A percentile compares a stretch with the other conserved stretches of the same genome.
These are phyloP conservation scores for Aspergillus sp. DNA, from an alignment of 2,329 filamentous ascomycete species.

Conservation along the genomic window DNA sequence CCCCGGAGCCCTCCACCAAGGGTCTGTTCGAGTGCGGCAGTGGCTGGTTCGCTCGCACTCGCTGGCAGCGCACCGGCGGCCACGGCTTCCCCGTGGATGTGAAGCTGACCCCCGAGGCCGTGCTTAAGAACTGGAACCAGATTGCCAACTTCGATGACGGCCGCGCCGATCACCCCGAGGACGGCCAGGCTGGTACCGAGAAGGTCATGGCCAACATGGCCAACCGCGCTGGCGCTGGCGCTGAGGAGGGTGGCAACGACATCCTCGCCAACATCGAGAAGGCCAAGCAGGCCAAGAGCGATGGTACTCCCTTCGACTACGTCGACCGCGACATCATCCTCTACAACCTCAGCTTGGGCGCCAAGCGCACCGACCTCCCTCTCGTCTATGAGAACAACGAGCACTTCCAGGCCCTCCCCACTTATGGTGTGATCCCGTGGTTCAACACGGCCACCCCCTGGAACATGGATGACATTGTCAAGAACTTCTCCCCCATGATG, in stretches of 20 bases:
- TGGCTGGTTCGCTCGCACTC: conserved; percentile 86
- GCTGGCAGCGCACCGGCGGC: conserved; percentile 91
- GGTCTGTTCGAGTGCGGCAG: conserved; percentile 92
- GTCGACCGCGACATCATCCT: conserved; percentile 86
- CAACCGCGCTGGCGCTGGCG: conserved; percentile 61
- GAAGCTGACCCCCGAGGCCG: conserved; percentile 78
- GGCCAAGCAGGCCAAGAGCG: conserved; percentile 68
- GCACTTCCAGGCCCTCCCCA: conserved; percentile 89
- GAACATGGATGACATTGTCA: conserved; percentile 76
- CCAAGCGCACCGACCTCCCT: conserved; percentile 82
- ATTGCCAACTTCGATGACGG: conserved; percentile 87
- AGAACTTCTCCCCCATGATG: conserved; percentile 98
- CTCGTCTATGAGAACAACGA: conserved; percentile 89
- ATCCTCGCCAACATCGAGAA: conserved; percentile 73
- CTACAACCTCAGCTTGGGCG: conserved; percentile 92
- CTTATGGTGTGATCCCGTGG: conserved; percentile 94
- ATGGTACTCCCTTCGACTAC: conserved; percentile 77
- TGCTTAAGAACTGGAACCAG: conserved; percentile 70
- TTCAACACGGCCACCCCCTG: conserved; percentile 83
- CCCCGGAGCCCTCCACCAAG: conserved; percentile 79
- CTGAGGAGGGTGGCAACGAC: conserved; percentile 54
- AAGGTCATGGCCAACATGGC: conserved; percentile 83
- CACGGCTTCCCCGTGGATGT: conserved; percentile 89
- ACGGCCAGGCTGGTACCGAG: conserved; percentile 71
- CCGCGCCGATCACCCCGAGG: conserved; percentile 81